Conservation (phyloP, 768 basidiomycete genomes). For the Hirschioporus abietinus region DNA sequence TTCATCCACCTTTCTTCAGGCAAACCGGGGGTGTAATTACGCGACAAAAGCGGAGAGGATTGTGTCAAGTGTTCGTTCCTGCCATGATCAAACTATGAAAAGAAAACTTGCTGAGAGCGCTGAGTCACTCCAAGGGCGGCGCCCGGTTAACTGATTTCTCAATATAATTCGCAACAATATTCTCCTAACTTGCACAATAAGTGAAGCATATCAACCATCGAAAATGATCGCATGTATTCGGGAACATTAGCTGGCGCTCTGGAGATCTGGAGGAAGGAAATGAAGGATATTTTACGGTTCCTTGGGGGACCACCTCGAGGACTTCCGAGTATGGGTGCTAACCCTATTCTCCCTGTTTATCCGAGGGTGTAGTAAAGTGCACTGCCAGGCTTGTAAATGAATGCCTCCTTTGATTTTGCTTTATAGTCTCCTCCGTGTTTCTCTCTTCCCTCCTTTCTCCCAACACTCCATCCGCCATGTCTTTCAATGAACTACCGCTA, state of each 20-base stretch:
- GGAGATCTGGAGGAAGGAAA: neutral
- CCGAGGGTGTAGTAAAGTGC: neutral
- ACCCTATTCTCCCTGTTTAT: neutral
- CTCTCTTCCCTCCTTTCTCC: constrained; percentile 29
- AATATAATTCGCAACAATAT: neutral
- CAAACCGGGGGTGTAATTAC: neutral
- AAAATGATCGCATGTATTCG: neutral
- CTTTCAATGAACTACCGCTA: constrained; percentile 28
- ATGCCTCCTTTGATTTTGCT: neutral
- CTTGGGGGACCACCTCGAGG: neutral
- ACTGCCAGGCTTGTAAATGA: neutral
- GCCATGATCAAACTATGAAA: neutral
- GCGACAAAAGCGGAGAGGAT: neutral
- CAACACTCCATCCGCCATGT: neutral
- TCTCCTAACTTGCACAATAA: neutral
- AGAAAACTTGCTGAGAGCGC: neutral
- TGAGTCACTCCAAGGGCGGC: neutral
- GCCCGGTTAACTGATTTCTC: neutral
- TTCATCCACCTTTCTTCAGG: neutral
- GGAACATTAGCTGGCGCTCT: neutral
- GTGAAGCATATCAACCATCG: neutral
- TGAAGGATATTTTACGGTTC: neutral
- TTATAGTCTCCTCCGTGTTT: constrained; percentile 31
- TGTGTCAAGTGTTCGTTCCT: neutral
- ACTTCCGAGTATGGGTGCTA: neutral